Conservation (phyloP, 2,329 filamentous ascomycete species). For the Pseudofabraea citricarpa region DNA sequence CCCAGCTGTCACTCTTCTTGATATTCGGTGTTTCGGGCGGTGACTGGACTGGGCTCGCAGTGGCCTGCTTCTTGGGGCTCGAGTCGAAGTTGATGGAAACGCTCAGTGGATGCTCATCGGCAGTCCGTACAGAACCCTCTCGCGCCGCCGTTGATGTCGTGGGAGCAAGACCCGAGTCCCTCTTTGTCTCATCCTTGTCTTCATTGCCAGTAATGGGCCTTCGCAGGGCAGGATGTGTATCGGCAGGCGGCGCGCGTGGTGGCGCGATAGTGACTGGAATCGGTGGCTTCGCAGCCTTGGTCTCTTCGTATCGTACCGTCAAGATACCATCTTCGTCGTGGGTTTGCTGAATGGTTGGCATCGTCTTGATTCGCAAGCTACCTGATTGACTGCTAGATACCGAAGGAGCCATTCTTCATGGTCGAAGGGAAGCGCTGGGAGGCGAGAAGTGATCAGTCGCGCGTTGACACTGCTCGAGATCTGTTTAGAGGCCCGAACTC, state of each 20-base stretch:
- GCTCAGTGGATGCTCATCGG: conserved; percentile 17
- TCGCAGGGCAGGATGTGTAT: conserved; percentile 25
- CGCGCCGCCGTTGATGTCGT: conserved; percentile 39
- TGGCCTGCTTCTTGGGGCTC: neutral
- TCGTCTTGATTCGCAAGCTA: conserved; percentile 2
- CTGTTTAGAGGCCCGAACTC: neutral
- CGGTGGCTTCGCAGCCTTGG: conserved; percentile 51
- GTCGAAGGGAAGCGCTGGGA: neutral
- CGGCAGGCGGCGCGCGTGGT: conserved; percentile 19
- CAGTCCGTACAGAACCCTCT: conserved; percentile 33
- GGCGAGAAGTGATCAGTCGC: neutral
- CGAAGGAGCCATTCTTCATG: conserved; percentile 6
- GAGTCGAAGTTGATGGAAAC: conserved; percentile 21
- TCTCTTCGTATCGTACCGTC: conserved; percentile 57
- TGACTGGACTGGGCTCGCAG: neutral
- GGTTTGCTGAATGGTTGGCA: conserved; percentile 3
- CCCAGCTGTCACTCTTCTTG: conserved; percentile 11
- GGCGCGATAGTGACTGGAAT: conserved; percentile 36
- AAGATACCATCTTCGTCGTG: conserved; percentile 33
- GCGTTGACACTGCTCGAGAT: neutral
- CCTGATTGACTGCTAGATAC: neutral
- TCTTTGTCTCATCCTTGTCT: conserved; percentile 39
- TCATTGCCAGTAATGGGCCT: conserved; percentile 4
- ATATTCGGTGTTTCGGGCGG: conserved; percentile 5
- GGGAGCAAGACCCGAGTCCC: conserved; percentile 50